Evolutionary conservation across 331 rosid species (phyloP).

Genomic region (Dryas integrifolia): DNA sequence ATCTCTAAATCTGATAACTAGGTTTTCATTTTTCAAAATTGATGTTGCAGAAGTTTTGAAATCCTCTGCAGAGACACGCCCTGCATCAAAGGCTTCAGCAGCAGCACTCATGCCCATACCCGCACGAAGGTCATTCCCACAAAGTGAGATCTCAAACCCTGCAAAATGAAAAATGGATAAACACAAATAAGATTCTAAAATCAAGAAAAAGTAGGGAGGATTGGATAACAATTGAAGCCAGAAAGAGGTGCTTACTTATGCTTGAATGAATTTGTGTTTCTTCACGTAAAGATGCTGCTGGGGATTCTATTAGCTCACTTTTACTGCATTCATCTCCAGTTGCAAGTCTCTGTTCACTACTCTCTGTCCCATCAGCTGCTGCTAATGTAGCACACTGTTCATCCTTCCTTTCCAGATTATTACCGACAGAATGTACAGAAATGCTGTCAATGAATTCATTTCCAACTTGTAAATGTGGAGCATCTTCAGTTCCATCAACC

Average conservation of each 20-base stretch:
- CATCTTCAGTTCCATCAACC: slow-evolving; percentile 23
- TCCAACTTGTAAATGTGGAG: slow-evolving; percentile 32
- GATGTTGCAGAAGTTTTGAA: slow-evolving; percentile 56
- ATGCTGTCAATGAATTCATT: slow-evolving; percentile 25
- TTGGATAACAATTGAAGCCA: slow-evolving; percentile 27
- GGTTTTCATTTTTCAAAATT: slow-evolving; percentile 62
- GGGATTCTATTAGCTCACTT: slow-evolving; percentile 39
- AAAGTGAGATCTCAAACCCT: slow-evolving; percentile 87
- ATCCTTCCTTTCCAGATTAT: slow-evolving; percentile 31
- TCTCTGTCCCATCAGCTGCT: slow-evolving; percentile 33
- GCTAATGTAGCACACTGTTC: slow-evolving; percentile 27
- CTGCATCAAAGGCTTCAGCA: slow-evolving; percentile 68
- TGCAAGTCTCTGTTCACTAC: slow-evolving; percentile 28
- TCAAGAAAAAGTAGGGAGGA: slow-evolving; percentile 25
- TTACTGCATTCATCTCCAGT: slow-evolving; percentile 30
- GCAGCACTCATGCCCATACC: slow-evolving; percentile 84
- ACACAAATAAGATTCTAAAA: slow-evolving; percentile 27
- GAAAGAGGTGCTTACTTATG: slow-evolving; percentile 40
- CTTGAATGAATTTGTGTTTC: slow-evolving; percentile 40
- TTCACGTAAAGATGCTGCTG: slow-evolving; percentile 38
- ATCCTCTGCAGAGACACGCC: slow-evolving; percentile 46
- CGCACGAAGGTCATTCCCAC: slow-evolving; percentile 65
- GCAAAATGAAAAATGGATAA: slow-evolving; percentile 32
- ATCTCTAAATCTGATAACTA: slow-evolving; percentile 56
- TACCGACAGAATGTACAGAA: slow-evolving; percentile 33